Evolutionary conservation across 495 filamentous ascomycete genomes (phyloP).

Genomic region (Penicillium daleae): DNA sequence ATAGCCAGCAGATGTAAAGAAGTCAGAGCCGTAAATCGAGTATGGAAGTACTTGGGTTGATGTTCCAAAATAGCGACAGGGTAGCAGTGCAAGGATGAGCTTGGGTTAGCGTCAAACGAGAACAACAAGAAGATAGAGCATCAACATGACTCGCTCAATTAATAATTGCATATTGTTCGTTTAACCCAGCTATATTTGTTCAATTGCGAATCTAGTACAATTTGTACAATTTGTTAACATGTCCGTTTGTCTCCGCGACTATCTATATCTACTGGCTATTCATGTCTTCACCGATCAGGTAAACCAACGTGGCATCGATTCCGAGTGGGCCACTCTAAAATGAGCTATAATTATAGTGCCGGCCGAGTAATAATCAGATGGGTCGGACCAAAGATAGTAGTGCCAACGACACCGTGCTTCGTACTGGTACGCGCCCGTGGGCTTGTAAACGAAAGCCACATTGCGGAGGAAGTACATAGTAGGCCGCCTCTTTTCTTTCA

Average conservation of each 20-base stretch:
- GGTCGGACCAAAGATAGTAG: slow-evolving; percentile 15
- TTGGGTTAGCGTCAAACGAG: neutral
- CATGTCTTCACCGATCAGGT: neutral
- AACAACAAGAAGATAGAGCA: neutral
- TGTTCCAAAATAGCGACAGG: neutral
- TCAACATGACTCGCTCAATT: neutral
- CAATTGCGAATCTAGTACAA: neutral
- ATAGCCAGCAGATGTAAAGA: neutral
- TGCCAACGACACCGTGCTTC: slow-evolving; percentile 5
- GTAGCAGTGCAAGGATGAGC: neutral
- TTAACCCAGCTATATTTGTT: neutral
- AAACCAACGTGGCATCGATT: neutral
- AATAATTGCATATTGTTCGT: neutral
- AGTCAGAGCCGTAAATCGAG: neutral
- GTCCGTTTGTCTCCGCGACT: neutral
- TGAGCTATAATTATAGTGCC: slow-evolving; percentile 6
- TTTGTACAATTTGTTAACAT: neutral
- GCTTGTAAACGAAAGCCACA: slow-evolving; percentile 12
- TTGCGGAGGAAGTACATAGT: slow-evolving; percentile 10
- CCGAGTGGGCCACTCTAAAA: neutral
- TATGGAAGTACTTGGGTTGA: neutral
- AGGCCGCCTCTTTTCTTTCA: neutral
- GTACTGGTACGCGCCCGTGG: slow-evolving; percentile 13
- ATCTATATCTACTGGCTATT: neutral
- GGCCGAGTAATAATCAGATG: neutral